Conservation (phyloP, 2,329 filamentous ascomycete genomes). For the Pseudopithomyces chartarum region DNA sequence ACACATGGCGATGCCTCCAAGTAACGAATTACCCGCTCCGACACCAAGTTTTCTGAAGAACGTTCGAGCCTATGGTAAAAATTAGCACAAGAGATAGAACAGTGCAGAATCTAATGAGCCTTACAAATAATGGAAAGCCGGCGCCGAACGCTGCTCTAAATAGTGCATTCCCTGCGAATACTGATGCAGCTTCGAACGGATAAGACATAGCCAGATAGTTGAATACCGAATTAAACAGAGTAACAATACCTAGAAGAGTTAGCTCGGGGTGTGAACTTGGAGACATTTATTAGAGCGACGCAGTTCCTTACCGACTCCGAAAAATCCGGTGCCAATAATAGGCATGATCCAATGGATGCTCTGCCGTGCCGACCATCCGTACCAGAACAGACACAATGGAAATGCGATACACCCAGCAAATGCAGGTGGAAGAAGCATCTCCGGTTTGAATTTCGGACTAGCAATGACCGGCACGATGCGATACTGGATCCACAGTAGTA, state of each 20-base stretch:
- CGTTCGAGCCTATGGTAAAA: slow-evolving; percentile 9
- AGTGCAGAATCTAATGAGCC: slow-evolving; percentile 6
- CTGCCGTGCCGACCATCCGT: slow-evolving; percentile 35
- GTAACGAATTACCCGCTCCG: slow-evolving; percentile 16
- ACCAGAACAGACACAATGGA: slow-evolving; percentile 47
- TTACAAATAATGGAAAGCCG: slow-evolving; percentile 44
- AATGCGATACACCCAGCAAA: slow-evolving; percentile 38
- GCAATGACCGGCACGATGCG: slow-evolving; percentile 21
- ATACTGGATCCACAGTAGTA: slow-evolving; percentile 34
- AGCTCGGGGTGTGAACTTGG: no score
- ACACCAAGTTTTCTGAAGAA: slow-evolving; percentile 14
- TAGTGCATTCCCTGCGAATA: slow-evolving; percentile 48
- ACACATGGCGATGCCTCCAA: slow-evolving; percentile 14
- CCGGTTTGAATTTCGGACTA: slow-evolving; percentile 36
- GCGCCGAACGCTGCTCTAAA: slow-evolving; percentile 44
- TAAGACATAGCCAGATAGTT: slow-evolving; percentile 49
- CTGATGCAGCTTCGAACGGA: slow-evolving; percentile 42
- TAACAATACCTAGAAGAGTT: slow-evolving; percentile 19
- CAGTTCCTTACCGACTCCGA: slow-evolving; percentile 20
- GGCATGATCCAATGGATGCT: slow-evolving; percentile 43
- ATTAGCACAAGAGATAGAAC: not conserved
- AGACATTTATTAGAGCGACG: not conserved
- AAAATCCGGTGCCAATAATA: slow-evolving; percentile 39
- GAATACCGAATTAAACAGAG: slow-evolving; percentile 52
- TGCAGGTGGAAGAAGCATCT: slow-evolving; percentile 39